Base-by-base conservation (phyloP, 179 eudicot genomes). In the Camellia oleifera region DNA sequence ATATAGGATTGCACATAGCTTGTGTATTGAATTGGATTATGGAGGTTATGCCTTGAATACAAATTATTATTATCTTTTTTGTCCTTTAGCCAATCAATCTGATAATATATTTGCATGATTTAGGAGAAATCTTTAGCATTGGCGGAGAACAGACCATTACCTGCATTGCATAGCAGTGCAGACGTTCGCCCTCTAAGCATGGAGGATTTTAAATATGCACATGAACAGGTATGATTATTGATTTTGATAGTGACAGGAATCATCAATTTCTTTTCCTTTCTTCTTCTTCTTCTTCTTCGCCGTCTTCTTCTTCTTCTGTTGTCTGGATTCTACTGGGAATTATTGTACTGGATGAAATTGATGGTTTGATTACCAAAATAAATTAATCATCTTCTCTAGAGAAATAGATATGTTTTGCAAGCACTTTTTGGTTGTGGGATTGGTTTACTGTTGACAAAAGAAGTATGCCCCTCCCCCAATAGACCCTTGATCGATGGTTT, bases 151-250 rank as follows among this genome's bases (percentile, higher is more conserved):
- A 87, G 79, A 80, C 80, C 87, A 46, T 81, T 86, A 75, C 97
- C 97, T 73, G 86, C 88, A 48, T 69, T 91, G 89, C 86, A 82
- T 80, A 77, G 88, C 66, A 87, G 94, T 71, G 75, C 84, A 57
- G 97, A 92, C 72, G 74, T 92, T 13, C 94, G 97, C 32, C 82
- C 91, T 82, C 76, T 92, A 68, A 88, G 82, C 76, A 78, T 85
- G 82, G 93, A 91, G 70, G 97, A 92, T 80, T 92, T 92, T 48
- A 91, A 75, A 86, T 83, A 67, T 77, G 97, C 97, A 61, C 97
- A 92, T 69, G 97, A 92, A 76, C 97, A 92, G 92, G 71, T 65
- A 65, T 83, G 63, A 23, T 54, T 12, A 7, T 73, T 13, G 13
- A 26, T 26, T 58, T 53, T 46, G 42, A 73, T 2, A 54, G 18